Percentiles rank a stretch among this genome's conserved stretches.
Conservation (phyloP, 2,329 filamentous ascomycete species). For the Cephalotrichum gorgonifer region DNA sequence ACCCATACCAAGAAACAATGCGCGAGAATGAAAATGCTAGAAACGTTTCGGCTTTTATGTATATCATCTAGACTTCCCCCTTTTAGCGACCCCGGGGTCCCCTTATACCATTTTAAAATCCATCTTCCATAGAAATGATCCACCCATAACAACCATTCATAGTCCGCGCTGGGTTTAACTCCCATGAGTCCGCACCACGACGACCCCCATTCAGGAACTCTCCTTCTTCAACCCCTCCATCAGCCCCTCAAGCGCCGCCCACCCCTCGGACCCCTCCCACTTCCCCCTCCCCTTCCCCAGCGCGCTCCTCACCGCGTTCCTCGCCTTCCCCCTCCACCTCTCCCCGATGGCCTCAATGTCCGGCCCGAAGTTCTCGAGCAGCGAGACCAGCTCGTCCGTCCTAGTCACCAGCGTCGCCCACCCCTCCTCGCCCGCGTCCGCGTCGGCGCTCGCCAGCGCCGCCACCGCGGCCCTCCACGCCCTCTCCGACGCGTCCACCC, state of each 20-base stretch:
- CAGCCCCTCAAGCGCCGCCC: constrained; percentile 47
- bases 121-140: too few relatives aligned
- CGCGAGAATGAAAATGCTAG: too few relatives aligned
- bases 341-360: constrained; percentile 58
- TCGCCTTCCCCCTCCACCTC: constrained; percentile 82
- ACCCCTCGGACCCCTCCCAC: constrained; percentile 71
- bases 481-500: constrained; percentile 78
- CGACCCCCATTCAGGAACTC: neutral
- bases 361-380: constrained; percentile 69
- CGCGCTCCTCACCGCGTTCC: constrained; percentile 73
- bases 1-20: too few relatives aligned
- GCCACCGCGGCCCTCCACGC: constrained; percentile 69
- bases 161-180: too few relatives aligned
- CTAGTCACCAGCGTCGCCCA: constrained; percentile 68
- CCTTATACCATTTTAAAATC: too few relatives aligned
- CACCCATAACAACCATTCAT: too few relatives aligned
- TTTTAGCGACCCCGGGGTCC: too few relatives aligned
- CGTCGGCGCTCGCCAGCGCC: constrained; percentile 26
- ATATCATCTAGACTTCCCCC: too few relatives aligned
- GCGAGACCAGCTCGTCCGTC: constrained; percentile 71
- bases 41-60: too few relatives aligned
- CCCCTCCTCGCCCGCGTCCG: constrained; percentile 43
- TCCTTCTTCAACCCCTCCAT: constrained; percentile 41
- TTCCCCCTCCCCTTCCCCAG: constrained; percentile 69
- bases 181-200: too few relatives aligned